Base-by-base conservation (phyloP, 176 grass and related monocot species). In the Raddia distichophylla region DNA sequence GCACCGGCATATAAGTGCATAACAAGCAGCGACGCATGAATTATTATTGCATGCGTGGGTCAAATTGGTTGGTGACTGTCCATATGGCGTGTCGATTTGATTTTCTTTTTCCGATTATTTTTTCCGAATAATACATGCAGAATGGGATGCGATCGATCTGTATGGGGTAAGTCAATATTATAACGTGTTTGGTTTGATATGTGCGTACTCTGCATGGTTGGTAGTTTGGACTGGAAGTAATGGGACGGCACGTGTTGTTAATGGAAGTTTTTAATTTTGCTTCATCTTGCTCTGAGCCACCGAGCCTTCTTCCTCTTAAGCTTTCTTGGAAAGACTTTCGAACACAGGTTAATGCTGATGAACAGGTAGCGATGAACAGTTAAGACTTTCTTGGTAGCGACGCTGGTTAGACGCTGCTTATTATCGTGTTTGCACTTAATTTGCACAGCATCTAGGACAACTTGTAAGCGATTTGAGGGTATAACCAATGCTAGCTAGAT, bases 161-260 rank as follows among this genome's bases (percentile, higher is more conserved):
- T 7, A 58, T 59, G 18, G n/a, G 56, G 27, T 59, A 8, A 40
- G 37, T 40, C 53, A 50, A 50, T 50, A 50, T 15, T 53, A 10
- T 69, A 2, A 40, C 4, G 37, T 40, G 37, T 40, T 40, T 40
- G 37, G 37, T 40, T 40, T 40, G 37, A 19, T 10, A 3, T 2
- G 15, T n/a, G n/a, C n/a, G n/a, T n/a, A 56, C 18, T 56, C 27
- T 27, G 27, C 27, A 27, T 27, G 27, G 27, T 27, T 27, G 27
- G 27, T 27, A 27, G 27, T 27, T 67, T 34, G 16, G 64, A 69
- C n/a, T 20, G 43, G 42, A 69, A 69, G 18, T 18, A 20, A n/a
- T 69, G 47, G 67, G 22, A 69, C 43, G n/a, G n/a, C 67, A 69
- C 22, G 44, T 48, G 10, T 48, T 45, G 66, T 42, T n/a, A 68